Base-by-base conservation (phyloP, 1,284 basidiomycete species). In the Trichosporon sp. region DNA sequence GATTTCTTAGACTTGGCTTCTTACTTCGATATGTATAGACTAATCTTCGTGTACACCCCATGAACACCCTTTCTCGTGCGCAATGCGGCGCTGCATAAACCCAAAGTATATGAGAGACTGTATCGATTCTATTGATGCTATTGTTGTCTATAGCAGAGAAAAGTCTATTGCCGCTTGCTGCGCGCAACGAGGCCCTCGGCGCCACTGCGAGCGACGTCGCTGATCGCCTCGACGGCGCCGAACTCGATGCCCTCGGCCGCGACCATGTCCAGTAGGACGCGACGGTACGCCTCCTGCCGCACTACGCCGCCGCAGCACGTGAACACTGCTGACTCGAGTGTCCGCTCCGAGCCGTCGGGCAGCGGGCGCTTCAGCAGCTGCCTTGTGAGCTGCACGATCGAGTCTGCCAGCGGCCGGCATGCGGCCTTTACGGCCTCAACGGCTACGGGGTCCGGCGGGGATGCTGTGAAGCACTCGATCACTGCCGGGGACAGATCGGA, bases 261-360 rank as follows among this genome's bases (percentile, higher is more conserved):
- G 56, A 70, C 61, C 59, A 63, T 27, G 14, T 66, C 61, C 19
- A 71, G 37, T 14, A 75, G 37, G 23, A 69, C 63, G 4, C 62
- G 40, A 40, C 70, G 62, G 61, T 75, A 75, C 11, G 56, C 58
- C 7, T 62, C 64, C 60, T 75, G 74, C 2, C 70, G 65, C 11
- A 72, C 65, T n/a, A 74, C 68, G 3, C 74, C 74, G 29, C 74
- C 74, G 16, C 69, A 72, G 46, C 70, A 60, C 11, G 72, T 64
- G 19, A 75, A 58, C 23, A 64, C 69, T 0, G 67, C 74, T 13
- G 65, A 37, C 10, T 46, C 46, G 4, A 69, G 29, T 8, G 21
- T 37, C 6, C 65, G 64, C 19, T 16, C 25, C 21, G 25, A 32
- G 11, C 58, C 61, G 25, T 34, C 57, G n/a, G 56, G 56, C 7